These are phyloP conservation scores for Acanthamoeba lenticulata DNA, from an alignment of 208 protist genomes.

Conservation along the genomic window DNA sequence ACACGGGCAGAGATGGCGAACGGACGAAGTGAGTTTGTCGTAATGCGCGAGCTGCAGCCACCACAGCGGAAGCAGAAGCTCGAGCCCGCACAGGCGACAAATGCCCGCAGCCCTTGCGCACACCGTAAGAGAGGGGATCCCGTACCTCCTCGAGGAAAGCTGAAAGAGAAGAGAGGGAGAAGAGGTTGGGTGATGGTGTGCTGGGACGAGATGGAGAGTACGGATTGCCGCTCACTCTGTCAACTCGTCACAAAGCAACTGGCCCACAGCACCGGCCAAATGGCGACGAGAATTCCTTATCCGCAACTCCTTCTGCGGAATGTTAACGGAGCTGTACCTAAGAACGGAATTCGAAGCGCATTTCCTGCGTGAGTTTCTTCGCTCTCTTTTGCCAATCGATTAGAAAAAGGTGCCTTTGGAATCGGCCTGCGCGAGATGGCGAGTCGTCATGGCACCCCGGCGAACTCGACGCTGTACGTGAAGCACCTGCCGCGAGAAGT, in stretches of 20 bases:
- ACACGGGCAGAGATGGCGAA: not conserved
- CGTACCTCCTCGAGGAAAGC: not conserved
- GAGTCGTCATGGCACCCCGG: not conserved
- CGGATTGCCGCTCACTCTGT: no score
- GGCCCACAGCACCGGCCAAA: not conserved
- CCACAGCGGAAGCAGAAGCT: not conserved
- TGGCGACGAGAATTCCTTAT: not conserved
- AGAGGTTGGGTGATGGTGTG: not conserved
- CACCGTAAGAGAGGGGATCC: not conserved
- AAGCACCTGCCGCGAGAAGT: constrained; percentile 1
- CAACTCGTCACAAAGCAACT: not conserved
- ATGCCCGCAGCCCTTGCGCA: no score
- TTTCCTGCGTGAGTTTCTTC: no score
- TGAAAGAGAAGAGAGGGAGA: not conserved
- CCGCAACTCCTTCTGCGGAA: not conserved
- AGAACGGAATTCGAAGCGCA: no score
- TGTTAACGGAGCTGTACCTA: not conserved
- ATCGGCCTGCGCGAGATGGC: not conserved
- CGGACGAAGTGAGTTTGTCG: not conserved
- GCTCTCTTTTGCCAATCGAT: no score
- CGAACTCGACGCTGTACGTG: not conserved
- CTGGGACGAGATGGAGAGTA: not conserved
- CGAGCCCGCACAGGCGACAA: not conserved
- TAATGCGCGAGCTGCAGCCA: not conserved
- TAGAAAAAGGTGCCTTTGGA: not conserved